Conservation (phyloP, 345 rosid species). For the Linum usitatissimum region DNA sequence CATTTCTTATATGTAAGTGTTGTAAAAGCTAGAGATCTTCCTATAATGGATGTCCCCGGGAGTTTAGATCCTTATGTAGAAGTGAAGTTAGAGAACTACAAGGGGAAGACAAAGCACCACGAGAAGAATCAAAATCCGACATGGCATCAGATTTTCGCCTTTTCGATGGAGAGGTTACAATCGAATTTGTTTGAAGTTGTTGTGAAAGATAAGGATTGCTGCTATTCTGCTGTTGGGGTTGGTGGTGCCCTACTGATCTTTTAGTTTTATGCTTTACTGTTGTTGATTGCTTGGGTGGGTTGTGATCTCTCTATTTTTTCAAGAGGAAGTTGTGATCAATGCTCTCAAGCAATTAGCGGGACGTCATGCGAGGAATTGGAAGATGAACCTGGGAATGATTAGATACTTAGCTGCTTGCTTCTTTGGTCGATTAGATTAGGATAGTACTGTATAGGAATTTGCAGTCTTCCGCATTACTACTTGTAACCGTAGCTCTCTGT, state of each 20-base stretch:
- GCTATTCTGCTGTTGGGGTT: neutral
- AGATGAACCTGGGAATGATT: neutral
- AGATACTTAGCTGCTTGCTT: neutral
- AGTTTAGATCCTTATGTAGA: slow-evolving; percentile 28
- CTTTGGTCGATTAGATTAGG: neutral
- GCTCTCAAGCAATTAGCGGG: neutral
- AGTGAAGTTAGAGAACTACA: slow-evolving; percentile 26
- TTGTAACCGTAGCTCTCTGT: neutral
- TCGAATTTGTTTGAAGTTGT: slow-evolving; percentile 24
- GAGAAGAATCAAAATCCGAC: slow-evolving; percentile 23
- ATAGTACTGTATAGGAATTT: neutral
- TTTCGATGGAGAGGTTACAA: slow-evolving; percentile 23
- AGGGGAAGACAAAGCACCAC: slow-evolving; percentile 18
- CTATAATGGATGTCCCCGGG: slow-evolving; percentile 23
- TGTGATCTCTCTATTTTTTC: slow-evolving; percentile 14
- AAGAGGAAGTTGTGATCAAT: neutral
- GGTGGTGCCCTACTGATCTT: neutral
- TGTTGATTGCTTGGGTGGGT: neutral
- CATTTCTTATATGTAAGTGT: slow-evolving; percentile 21
- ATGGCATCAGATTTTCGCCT: slow-evolving; percentile 22
- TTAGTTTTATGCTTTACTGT: no score
- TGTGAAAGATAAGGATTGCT: slow-evolving; percentile 21
- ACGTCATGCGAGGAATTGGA: neutral
- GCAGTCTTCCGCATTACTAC: neutral
- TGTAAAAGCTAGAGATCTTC: slow-evolving; percentile 27